Evolutionary conservation across 1,139 yeast species (phyloP).

Genomic region (Suhomyces panamericanus): DNA sequence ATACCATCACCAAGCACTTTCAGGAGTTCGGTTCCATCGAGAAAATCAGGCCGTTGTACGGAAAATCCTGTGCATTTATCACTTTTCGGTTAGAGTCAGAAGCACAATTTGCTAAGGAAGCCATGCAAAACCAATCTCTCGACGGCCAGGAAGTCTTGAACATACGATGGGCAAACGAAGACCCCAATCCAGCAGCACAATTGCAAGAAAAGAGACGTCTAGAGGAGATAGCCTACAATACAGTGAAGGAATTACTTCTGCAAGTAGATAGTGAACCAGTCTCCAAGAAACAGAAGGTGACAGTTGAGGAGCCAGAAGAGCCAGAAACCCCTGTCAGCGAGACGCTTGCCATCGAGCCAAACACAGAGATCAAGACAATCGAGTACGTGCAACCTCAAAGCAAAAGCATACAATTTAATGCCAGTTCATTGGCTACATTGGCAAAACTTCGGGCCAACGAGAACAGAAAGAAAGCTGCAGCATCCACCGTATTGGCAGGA

Average conservation of each 20-base stretch:
- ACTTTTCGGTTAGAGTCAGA: constrained; percentile 64
- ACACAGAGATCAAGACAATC: background rate
- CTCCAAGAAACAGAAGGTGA: constrained; percentile 6
- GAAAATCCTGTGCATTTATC: constrained; percentile 76
- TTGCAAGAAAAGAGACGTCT: constrained; percentile 45
- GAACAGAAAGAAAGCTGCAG: background rate
- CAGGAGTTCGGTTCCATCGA: constrained; percentile 79
- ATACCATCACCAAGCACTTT: constrained; percentile 49
- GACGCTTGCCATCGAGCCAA: background rate
- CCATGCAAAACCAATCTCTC: constrained; percentile 80
- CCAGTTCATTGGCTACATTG: constrained; percentile 3
- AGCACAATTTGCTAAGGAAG: constrained; percentile 95
- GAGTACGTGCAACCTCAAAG: background rate
- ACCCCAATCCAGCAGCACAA: constrained; percentile 74
- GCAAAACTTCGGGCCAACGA: constrained; percentile 5
- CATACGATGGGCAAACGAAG: constrained; percentile 89
- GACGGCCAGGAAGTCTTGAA: constrained; percentile 62
- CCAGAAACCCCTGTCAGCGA: background rate
- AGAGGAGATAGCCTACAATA: constrained; percentile 37
- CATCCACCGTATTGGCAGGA: constrained; percentile 12
- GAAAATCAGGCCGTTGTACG: constrained; percentile 58
- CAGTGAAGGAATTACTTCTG: constrained; percentile 32
- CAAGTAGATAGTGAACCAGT: constrained; percentile 7
- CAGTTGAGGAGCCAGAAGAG: constrained; percentile 9
- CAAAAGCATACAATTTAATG: constrained; percentile 4